A percentile compares a stretch with the other conserved stretches of the same genome.
These are phyloP conservation scores for Microbotryomycetes sp. DNA, from an alignment of 1,284 basidiomycete genomes.

Conservation along the genomic window DNA sequence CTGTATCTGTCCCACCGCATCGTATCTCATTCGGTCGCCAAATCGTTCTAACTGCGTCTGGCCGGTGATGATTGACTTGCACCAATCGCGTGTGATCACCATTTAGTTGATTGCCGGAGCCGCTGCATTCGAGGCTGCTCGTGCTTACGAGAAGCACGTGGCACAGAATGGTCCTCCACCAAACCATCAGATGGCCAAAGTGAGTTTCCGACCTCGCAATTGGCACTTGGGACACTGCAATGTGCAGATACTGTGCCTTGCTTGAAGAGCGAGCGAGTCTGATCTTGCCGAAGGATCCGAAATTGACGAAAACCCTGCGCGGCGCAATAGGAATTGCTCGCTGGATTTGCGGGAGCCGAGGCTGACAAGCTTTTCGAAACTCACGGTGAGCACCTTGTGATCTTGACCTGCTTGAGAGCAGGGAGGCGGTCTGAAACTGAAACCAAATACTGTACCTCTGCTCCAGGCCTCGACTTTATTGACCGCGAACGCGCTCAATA, in stretches of 20 bases:
- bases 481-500: slow-evolving; percentile 28
- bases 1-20: background rate
- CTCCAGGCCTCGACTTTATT: slow-evolving; percentile 9
- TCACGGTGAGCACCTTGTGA: slow-evolving; percentile 28
- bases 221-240: background rate
- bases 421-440: too few species aligned
- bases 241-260: too few species aligned
- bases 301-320: too few species aligned
- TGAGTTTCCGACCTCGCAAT: background rate
- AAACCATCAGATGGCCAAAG: slow-evolving; percentile 19
- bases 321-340: slow-evolving; percentile 41
- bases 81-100: background rate
- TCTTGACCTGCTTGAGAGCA: background rate
- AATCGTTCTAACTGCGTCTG: background rate
- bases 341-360: slow-evolving; percentile 43
- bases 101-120: slow-evolving; percentile 12
- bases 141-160: slow-evolving; percentile 42
- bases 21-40: background rate
- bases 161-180: slow-evolving; percentile 39
- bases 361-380: slow-evolving; percentile 45
- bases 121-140: slow-evolving; percentile 23
- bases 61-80: background rate
- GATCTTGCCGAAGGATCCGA: too few species aligned
- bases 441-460: too few species aligned
- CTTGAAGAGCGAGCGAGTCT: background rate